phyloP scores from a whole-genome alignment of 2,329 filamentous ascomycete genomes.

The Aureobasidium subglaciale region DNA sequence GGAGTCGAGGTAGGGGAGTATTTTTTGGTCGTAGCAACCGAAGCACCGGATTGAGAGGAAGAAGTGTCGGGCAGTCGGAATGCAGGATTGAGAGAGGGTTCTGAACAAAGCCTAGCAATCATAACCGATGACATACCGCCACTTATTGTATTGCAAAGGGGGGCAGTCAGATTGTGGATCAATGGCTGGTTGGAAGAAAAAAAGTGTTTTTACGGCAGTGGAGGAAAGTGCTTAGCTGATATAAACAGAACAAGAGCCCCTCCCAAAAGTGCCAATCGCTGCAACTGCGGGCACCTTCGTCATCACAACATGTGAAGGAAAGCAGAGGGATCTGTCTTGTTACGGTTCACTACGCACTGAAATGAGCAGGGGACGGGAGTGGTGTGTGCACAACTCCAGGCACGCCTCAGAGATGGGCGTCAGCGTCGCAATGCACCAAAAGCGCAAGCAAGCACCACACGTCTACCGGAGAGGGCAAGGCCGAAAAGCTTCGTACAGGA shows the following conservation, averaged over 20 bases:
- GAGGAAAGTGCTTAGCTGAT: conserved; percentile 15
- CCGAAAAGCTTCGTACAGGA: conserved; percentile 9
- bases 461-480: conserved; percentile 1
- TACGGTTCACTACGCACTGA: conserved; percentile 12
- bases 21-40: conserved; percentile 13
- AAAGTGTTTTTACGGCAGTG: conserved; percentile 10
- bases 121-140: conserved; percentile 16
- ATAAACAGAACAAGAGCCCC: conserved; percentile 10
- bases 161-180: conserved; percentile 11
- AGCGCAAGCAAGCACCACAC: conserved; percentile 7
- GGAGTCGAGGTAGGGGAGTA: conserved; percentile 18
- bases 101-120: conserved; percentile 13
- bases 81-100: conserved; percentile 14
- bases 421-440: conserved; percentile 8
- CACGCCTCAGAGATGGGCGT: conserved; percentile 12
- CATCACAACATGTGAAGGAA: conserved; percentile 15
- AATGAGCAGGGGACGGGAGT: conserved; percentile 14
- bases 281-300: conserved; percentile 11
- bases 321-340: conserved; percentile 12
- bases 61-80: conserved; percentile 52
- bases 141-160: conserved; percentile 6
- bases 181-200: conserved; percentile 1
- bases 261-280: neutral
- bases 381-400: conserved; percentile 14
- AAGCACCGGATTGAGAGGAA: conserved; percentile 65